These are phyloP conservation scores for Oxytropis ochrocephala DNA, from an alignment of 306 rosid species.

Conservation along the genomic window DNA sequence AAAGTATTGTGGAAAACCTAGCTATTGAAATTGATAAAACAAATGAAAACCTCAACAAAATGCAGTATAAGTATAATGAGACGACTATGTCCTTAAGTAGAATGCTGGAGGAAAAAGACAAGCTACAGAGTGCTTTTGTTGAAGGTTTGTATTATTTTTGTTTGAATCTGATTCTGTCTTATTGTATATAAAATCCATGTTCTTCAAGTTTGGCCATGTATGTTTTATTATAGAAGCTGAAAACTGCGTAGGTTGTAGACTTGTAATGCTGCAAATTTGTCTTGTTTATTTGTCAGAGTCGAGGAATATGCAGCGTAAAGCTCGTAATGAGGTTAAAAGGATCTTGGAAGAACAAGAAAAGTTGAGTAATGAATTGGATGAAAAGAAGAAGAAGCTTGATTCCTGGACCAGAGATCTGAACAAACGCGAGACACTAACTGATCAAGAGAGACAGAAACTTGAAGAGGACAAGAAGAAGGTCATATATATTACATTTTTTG, in stretches of 20 bases:
- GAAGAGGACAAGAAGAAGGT: slow-evolving; percentile 89
- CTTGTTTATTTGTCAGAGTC: slow-evolving; percentile 46
- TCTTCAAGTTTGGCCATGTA: not conserved
- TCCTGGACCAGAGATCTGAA: slow-evolving; percentile 76
- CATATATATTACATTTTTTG: not conserved
- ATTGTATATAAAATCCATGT: not conserved
- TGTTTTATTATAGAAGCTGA: not conserved
- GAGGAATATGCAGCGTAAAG: slow-evolving; percentile 64
- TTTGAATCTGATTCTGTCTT: slow-evolving; percentile 4
- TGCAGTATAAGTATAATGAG: slow-evolving; percentile 63
- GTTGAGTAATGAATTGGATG: slow-evolving; percentile 65
- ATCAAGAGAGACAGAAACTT: slow-evolving; percentile 79
- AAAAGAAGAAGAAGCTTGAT: slow-evolving; percentile 71
- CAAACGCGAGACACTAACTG: slow-evolving; percentile 82
- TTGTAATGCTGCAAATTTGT: not conserved
- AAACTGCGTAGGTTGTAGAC: not conserved
- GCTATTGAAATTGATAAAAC: slow-evolving; percentile 64
- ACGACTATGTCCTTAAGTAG: slow-evolving; percentile 73
- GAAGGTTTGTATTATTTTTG: slow-evolving; percentile 53
- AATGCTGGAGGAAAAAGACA: slow-evolving; percentile 81
- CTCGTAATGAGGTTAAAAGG: slow-evolving; percentile 56
- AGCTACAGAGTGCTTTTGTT: slow-evolving; percentile 57
- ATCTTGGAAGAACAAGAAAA: slow-evolving; percentile 81
- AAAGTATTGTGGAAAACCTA: slow-evolving; percentile 54
- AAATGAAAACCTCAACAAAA: slow-evolving; percentile 55